These are phyloP conservation scores for Nemania sp. DNA, from an alignment of 2,329 filamentous ascomycete species.

Conservation along the genomic window DNA sequence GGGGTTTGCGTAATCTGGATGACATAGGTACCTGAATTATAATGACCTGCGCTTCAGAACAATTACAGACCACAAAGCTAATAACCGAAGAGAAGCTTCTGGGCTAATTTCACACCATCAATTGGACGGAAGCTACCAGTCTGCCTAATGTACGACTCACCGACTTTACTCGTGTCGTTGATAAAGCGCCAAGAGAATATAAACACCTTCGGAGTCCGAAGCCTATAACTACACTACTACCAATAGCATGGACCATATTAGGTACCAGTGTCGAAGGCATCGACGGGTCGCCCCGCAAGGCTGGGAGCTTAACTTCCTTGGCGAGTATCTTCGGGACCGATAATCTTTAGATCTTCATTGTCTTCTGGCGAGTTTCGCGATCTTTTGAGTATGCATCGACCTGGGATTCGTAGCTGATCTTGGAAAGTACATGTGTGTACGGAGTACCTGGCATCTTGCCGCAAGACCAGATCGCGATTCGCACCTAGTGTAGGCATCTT, in stretches of 20 bases:
- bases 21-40: not conserved
- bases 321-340: not conserved
- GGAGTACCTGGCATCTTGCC: no score
- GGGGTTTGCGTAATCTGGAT: not conserved
- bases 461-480: no score
- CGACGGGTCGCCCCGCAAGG: slow-evolving; percentile 8
- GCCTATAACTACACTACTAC: not conserved
- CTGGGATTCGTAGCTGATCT: not conserved
- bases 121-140: no score
- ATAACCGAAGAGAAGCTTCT: no score
- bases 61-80: no score
- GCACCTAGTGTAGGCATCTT: no score
- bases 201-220: not conserved
- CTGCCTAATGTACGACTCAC: not conserved
- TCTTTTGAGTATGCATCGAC: no score
- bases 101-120: no score
- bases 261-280: not conserved
- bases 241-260: not conserved
- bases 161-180: not conserved
- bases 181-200: not conserved
- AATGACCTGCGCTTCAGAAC: no score
- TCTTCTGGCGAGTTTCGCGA: no score
- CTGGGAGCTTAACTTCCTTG: slow-evolving; percentile 8
- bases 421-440: not conserved
- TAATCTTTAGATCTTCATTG: not conserved